Conservation (phyloP, 495 filamentous ascomycete genomes). For the Articulospora tetracladia region DNA sequence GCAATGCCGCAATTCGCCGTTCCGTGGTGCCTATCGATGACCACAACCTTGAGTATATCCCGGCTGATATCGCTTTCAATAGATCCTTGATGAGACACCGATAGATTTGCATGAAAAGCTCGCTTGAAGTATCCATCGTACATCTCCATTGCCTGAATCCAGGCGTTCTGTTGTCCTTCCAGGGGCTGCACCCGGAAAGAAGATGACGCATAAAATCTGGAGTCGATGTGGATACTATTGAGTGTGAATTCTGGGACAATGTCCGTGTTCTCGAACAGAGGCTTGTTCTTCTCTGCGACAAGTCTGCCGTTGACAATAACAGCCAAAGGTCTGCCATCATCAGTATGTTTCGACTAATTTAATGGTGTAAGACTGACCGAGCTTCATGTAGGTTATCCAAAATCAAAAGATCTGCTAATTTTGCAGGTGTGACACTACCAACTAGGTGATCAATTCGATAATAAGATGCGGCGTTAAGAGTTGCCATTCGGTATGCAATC, state of each 20-base stretch:
- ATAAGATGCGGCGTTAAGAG: slow-evolving; percentile 1
- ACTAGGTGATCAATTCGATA: slow-evolving; percentile 4
- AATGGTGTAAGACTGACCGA: not conserved
- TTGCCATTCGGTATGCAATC: slow-evolving; percentile 6
- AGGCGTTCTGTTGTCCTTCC: not conserved
- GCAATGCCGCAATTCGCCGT: slow-evolving; percentile 2
- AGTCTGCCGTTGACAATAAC: slow-evolving; percentile 5
- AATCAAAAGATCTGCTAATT: slow-evolving; percentile 7
- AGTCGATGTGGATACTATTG: slow-evolving; percentile 3
- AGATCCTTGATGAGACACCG: not conserved
- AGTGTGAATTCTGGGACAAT: not conserved
- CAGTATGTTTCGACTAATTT: not conserved
- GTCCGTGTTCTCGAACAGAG: slow-evolving; percentile 4
- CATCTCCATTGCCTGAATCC: slow-evolving; percentile 10
- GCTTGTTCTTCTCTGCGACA: not conserved
- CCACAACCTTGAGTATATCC: slow-evolving; percentile 7
- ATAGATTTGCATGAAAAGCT: slow-evolving; percentile 1
- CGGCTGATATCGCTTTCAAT: not conserved
- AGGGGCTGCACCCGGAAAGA: not conserved
- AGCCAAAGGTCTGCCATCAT: not conserved
- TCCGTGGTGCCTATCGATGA: slow-evolving; percentile 5
- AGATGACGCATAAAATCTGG: not conserved
- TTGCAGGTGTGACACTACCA: slow-evolving; percentile 3
- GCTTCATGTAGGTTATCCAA: slow-evolving; percentile 2
- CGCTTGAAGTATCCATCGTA: slow-evolving; percentile 12